Conservation (phyloP, 139 green algal species). For the Chlamydomonas incerta region DNA sequence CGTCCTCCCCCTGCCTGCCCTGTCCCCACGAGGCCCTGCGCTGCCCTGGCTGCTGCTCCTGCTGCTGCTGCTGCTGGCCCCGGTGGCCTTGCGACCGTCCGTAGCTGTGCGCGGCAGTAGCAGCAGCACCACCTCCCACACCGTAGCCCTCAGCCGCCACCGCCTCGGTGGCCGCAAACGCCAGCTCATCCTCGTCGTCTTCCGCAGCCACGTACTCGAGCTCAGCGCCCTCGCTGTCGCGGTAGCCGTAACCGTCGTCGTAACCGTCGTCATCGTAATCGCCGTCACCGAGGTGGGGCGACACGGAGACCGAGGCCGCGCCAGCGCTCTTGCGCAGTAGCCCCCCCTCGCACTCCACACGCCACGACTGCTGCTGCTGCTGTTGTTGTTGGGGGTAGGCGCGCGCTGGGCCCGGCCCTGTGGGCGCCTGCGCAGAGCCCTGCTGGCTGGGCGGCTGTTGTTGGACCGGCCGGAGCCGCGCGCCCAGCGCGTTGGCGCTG, state of each 20-base stretch:
- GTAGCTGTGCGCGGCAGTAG: too few relatives aligned
- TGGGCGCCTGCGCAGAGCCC: too few relatives aligned
- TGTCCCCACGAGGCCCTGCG: neutral
- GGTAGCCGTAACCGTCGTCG: neutral
- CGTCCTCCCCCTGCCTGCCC: neutral
- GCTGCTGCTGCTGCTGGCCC: neutral
- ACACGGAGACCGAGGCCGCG: neutral
- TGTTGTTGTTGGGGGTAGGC: neutral
- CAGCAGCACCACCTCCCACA: neutral
- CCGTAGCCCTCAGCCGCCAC: neutral
- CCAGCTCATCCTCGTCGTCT: neutral
- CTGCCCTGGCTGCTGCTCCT: neutral
- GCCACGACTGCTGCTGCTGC: slow-evolving; percentile 12
- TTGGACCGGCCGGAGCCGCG: too few relatives aligned
- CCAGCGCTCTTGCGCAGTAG: too few relatives aligned
- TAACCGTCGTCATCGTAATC: neutral
- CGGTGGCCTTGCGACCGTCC: neutral
- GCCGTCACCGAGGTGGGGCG: neutral
- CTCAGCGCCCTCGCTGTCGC: neutral
- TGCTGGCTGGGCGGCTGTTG: too few relatives aligned
- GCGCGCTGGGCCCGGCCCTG: too few relatives aligned
- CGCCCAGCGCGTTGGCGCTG: too few relatives aligned
- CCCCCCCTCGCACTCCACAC: neutral
- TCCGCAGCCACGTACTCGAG: neutral
- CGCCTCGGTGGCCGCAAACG: neutral